A percentile compares a stretch with the other conserved stretches of the same genome.
Evolutionary conservation across 768 basidiomycete genomes (phyloP).

Genomic region (Imleria badia): DNA sequence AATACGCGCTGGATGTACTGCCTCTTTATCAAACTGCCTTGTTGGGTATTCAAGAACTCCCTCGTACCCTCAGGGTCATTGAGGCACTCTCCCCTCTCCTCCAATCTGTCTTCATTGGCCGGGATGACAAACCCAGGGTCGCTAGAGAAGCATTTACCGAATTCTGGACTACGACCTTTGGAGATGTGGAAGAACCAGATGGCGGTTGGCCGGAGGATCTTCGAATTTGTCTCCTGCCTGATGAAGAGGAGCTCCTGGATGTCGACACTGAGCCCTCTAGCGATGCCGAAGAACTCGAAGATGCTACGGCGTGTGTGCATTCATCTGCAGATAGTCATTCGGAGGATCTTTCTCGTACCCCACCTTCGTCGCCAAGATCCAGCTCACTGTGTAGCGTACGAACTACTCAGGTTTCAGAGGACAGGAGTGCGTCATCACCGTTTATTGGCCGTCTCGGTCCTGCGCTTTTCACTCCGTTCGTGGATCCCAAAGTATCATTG

Average conservation of each 20-base stretch:
- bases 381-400: constrained; percentile 3
- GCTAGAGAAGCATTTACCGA: constrained; percentile 54
- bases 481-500: not conserved
- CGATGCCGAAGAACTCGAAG: constrained; percentile 24
- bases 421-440: constrained; percentile 10
- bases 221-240: constrained; percentile 30
- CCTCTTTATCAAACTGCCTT: constrained; percentile 63
- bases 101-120: constrained; percentile 56
- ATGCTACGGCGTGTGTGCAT: constrained; percentile 2
- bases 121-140: constrained; percentile 43
- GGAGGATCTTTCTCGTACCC: constrained; percentile 10
- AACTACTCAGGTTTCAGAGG: not conserved
- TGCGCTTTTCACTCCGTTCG: constrained; percentile 22
- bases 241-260: not conserved
- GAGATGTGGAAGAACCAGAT: constrained; percentile 38
- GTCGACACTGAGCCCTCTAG: constrained; percentile 25
- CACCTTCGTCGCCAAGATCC: constrained; percentile 9
- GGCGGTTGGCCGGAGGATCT: constrained; percentile 57
- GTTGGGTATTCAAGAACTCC: constrained; percentile 49
- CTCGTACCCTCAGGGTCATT: constrained; percentile 40
- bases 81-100: constrained; percentile 50
- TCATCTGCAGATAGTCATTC: constrained; percentile 1
- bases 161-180: constrained; percentile 59
- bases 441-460: constrained; percentile 30
- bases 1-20: constrained; percentile 60